phyloP scores from a whole-genome alignment of 495 filamentous ascomycete species.

The Apodospora peruviana region DNA sequence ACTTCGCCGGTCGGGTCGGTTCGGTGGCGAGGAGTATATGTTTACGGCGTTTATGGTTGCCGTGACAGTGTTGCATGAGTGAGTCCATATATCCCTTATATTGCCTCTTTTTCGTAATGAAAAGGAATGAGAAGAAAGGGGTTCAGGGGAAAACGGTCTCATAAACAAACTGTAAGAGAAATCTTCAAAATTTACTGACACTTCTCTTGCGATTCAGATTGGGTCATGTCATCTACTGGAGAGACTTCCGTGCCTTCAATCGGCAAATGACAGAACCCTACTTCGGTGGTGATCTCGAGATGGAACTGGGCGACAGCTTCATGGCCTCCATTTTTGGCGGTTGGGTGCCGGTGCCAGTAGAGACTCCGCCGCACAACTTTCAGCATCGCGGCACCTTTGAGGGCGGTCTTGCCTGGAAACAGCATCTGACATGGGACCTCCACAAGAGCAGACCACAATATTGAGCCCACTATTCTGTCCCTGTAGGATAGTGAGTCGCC shows the following conservation, averaged over 20 bases:
- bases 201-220: constrained; percentile 19
- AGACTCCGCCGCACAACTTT: background rate
- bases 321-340: constrained; percentile 33
- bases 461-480: constrained; percentile 31
- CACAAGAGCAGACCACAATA: constrained; percentile 29
- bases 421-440: constrained; percentile 29
- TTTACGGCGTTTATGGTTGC: constrained; percentile 35
- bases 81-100: constrained; percentile 7
- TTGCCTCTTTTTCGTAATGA: background rate
- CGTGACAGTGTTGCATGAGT: constrained; percentile 37
- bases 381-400: constrained; percentile 18
- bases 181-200: background rate
- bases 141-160: background rate
- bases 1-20: constrained; percentile 20
- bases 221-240: constrained; percentile 36
- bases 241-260: constrained; percentile 27
- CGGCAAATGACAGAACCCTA: constrained; percentile 29
- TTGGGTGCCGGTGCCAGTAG: constrained; percentile 31
- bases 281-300: constrained; percentile 34
- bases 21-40: constrained; percentile 30
- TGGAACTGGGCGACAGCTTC: constrained; percentile 38
- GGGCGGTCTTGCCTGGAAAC: constrained; percentile 31
- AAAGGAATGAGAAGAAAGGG: background rate
- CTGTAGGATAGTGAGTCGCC: constrained; percentile 28
- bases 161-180: no score